phyloP scores from a whole-genome alignment of 179 eudicot genomes.

The Actinidia polygama region DNA sequence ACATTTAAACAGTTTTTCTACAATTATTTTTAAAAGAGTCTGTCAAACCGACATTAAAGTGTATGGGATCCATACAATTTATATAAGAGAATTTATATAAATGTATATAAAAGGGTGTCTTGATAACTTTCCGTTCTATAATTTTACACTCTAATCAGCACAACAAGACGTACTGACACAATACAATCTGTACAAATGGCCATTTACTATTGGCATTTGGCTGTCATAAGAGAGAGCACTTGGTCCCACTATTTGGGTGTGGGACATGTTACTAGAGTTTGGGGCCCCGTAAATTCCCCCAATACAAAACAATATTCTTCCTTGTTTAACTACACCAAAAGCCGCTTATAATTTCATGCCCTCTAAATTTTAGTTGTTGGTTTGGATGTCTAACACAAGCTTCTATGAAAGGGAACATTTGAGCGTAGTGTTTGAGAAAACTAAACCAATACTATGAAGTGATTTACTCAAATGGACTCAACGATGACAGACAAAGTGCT shows the following conservation, averaged over 20 bases:
- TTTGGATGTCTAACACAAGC: not conserved
- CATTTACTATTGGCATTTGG: not conserved
- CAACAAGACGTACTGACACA: not conserved
- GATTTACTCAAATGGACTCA: no score
- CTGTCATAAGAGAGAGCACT: not conserved
- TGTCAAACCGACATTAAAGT: no score
- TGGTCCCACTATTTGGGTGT: not conserved
- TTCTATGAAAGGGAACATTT: conserved; percentile 9
- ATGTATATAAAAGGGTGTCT: no score
- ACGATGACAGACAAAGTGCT: no score
- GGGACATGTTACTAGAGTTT: not conserved
- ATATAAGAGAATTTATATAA: no score
- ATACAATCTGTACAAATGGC: not conserved
- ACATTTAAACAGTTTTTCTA: no score
- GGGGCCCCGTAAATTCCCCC: not conserved
- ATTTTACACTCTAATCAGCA: not conserved
- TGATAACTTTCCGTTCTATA: not conserved
- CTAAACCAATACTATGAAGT: no score
- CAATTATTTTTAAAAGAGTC: not conserved
- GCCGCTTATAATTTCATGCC: not conserved
- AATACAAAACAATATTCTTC: not conserved
- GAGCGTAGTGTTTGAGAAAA: not conserved
- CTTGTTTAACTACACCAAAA: not conserved
- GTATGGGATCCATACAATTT: no score
- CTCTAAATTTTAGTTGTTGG: not conserved